phyloP scores from a whole-genome alignment of 2,329 filamentous ascomycete species.

The Scedosporium minutisporum region DNA sequence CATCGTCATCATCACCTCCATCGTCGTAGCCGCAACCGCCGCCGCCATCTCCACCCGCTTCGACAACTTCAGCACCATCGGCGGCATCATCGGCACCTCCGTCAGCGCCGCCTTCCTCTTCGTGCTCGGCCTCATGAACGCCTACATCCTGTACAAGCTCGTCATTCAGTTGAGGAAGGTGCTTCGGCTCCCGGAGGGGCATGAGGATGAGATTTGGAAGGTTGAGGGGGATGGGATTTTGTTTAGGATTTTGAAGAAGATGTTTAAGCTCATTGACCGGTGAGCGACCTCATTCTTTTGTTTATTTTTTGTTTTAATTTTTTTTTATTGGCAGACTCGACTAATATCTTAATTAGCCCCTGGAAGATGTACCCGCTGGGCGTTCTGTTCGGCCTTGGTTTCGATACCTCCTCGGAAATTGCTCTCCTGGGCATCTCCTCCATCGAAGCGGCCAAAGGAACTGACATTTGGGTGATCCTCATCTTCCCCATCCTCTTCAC shows the following conservation, averaged over 20 bases:
- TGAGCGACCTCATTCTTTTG: background rate
- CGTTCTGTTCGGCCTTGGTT: conserved; percentile 81
- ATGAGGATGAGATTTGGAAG: conserved; percentile 33
- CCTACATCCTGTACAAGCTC: conserved; percentile 74
- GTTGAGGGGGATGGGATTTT: conserved; percentile 65
- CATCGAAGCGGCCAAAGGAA: conserved; percentile 76
- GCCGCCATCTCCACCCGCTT: conserved; percentile 75
- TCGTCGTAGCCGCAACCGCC: conserved; percentile 84
- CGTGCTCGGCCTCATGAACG: conserved; percentile 71
- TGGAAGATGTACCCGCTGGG: conserved; percentile 98
- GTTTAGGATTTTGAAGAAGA: conserved; percentile 57
- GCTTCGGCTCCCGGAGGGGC: conserved; percentile 21
- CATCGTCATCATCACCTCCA: conserved; percentile 80
- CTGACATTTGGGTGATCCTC: conserved; percentile 85
- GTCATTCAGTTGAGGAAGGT: conserved; percentile 45
- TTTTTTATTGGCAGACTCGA: background rate
- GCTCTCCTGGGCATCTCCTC: conserved; percentile 83
- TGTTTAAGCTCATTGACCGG: conserved; percentile 65
- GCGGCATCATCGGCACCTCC: conserved; percentile 80
- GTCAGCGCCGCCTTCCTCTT: conserved; percentile 79
- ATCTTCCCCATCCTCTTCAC: conserved; percentile 89
- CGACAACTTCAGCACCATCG: conserved; percentile 67
- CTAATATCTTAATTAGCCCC: conserved; percentile 25
- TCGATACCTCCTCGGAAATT: conserved; percentile 92
- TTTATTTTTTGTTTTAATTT: too few relatives aligned